Evolutionary conservation across 179 eudicot species (phyloP).

Genomic region (Drosera spatulata): DNA sequence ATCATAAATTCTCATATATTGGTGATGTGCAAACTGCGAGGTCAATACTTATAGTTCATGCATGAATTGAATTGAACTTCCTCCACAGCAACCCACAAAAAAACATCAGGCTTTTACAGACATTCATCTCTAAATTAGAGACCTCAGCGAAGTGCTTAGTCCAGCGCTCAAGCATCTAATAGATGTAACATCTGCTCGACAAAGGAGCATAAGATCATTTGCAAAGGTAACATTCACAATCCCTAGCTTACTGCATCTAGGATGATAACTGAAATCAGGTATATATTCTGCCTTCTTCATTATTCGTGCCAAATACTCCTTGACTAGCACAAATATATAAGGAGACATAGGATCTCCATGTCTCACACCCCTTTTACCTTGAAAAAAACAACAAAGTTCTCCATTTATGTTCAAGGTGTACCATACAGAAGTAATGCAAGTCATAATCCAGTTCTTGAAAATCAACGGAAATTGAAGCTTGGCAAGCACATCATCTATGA

Average conservation of each 20-base stretch:
- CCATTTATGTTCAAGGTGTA: not conserved
- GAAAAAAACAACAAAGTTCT: not conserved
- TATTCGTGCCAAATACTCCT: not conserved
- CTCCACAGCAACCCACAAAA: not conserved
- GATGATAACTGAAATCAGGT: too few relatives aligned
- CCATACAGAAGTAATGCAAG: too few relatives aligned
- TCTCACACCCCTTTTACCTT: not conserved
- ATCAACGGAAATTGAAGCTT: not conserved
- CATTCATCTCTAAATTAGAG: not conserved
- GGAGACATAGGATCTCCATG: not conserved
- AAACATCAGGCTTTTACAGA: not conserved
- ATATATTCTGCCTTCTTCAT: too few relatives aligned
- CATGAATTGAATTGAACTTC: too few relatives aligned
- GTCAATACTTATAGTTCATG: too few relatives aligned
- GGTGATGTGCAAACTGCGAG: too few relatives aligned
- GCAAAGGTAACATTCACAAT: too few relatives aligned
- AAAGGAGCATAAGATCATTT: too few relatives aligned
- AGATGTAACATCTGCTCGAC: too few relatives aligned
- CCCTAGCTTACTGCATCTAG: too few relatives aligned
- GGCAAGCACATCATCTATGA: not conserved
- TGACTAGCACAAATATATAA: not conserved
- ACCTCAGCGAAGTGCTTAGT: not conserved
- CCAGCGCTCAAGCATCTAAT: too few relatives aligned
- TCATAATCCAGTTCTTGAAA: not conserved
- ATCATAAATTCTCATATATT: too few relatives aligned